Conservation (phyloP, 345 rosid species). For the Leavenworthia alabamica region DNA sequence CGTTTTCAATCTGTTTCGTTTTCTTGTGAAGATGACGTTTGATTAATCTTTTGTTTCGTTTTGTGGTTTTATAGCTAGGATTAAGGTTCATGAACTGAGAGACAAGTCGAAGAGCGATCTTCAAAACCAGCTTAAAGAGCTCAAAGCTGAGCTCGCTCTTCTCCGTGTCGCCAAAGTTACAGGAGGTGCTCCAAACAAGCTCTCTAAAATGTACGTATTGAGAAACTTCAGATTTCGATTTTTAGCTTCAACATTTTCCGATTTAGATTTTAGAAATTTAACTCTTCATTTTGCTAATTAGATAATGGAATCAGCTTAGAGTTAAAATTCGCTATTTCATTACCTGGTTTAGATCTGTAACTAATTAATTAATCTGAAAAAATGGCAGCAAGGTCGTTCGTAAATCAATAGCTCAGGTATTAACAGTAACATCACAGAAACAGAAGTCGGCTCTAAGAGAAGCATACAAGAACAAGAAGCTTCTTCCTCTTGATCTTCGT, state of each 20-base stretch:
- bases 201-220: conserved; percentile 40
- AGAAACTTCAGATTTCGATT: not conserved
- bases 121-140: conserved; percentile 42
- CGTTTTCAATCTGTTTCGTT: not conserved
- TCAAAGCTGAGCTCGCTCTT: conserved; percentile 52
- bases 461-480: conserved; percentile 80
- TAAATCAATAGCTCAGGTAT: conserved; percentile 77
- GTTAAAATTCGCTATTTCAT: not conserved
- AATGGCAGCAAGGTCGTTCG: conserved; percentile 85
- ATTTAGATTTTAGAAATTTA: not conserved
- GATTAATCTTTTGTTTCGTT: not conserved
- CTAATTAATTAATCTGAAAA: too few relatives aligned
- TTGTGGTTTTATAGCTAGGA: conserved; percentile 30
- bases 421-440: conserved; percentile 87
- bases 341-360: not conserved
- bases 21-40: not conserved
- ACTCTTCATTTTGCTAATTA: not conserved
- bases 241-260: not conserved
- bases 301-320: not conserved
- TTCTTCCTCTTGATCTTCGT: conserved; percentile 93
- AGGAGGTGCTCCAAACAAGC: conserved; percentile 60
- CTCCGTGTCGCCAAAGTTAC: conserved; percentile 59
- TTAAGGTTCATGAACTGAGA: conserved; percentile 52
- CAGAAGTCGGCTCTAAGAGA: conserved; percentile 83
- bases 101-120: conserved; percentile 43